A percentile compares a stretch with the other conserved stretches of the same genome.
phyloP scores from a whole-genome alignment of 2,329 filamentous ascomycete genomes.

The Lojkania enalia region DNA sequence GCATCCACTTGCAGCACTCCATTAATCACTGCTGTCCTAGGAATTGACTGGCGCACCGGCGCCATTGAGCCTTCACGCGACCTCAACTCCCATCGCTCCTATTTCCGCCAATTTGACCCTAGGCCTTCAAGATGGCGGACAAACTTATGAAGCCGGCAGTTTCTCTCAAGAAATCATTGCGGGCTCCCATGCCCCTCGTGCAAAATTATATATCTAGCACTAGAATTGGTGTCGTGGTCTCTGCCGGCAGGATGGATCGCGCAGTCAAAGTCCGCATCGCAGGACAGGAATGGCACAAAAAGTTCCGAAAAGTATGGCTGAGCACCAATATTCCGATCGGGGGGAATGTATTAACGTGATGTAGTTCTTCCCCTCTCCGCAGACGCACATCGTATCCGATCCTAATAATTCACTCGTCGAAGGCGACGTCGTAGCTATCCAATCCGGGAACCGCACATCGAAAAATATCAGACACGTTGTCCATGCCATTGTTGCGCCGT shows the following conservation, averaged over 20 bases:
- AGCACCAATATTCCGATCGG: not conserved
- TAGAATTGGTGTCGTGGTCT: constrained; percentile 69
- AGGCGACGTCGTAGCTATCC: constrained; percentile 76
- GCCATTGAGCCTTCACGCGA: not conserved
- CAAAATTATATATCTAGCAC: constrained; percentile 32
- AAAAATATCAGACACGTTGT: constrained; percentile 74
- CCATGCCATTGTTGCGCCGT: constrained; percentile 72
- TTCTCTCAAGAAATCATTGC: not conserved
- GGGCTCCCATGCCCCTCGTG: constrained; percentile 27
- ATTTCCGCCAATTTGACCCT: too few species aligned
- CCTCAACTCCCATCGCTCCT: too few species aligned
- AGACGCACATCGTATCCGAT: constrained; percentile 75
- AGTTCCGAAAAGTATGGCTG: constrained; percentile 69
- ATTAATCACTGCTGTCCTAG: too few species aligned
- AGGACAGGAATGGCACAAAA: constrained; percentile 70
- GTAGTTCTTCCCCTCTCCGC: constrained; percentile 66
- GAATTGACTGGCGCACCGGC: constrained; percentile 18
- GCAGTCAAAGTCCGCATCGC: constrained; percentile 79
- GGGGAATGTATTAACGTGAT: not conserved
- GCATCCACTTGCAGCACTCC: not conserved
- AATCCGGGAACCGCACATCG: constrained; percentile 66
- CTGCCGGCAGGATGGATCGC: constrained; percentile 75
- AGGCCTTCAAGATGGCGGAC: too few species aligned
- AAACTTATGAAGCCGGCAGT: too few species aligned
- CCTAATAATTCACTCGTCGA: constrained; percentile 71